Evolutionary conservation across 2,329 filamentous ascomycete genomes (phyloP), one percentile per base, ranked within the genome.

Genomic region (Madurella mycetomatis): DNA sequence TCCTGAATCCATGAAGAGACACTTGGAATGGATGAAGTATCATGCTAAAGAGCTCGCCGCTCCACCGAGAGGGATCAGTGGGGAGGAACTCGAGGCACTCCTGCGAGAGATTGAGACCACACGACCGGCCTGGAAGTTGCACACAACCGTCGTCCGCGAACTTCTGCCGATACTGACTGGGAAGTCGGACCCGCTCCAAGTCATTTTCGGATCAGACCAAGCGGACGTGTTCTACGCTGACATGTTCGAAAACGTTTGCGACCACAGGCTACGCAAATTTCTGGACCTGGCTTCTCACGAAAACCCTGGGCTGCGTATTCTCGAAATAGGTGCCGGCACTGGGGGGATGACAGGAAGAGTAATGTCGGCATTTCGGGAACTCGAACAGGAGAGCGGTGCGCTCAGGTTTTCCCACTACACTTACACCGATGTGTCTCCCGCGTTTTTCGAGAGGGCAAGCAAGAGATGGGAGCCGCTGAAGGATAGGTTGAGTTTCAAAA

Each of bases 11-110:
- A 55, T 69, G 16, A 47, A 49, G 5, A 60, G 59, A 9, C 65
- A 72, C 44, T 41, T 71, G 9, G 61, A 59, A 9, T 71, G 68
- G 69, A 65, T 73, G 52, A 58, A 67, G 16, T 58, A 66, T 17
- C 65, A 69, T 31, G 60, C 64, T 13, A 47, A 56, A 13, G 55
- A 53, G 18, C 43, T 65, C n/a, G 34, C 48, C 9, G 49, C 59
- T 17, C 56, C 66, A 17, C 9, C n/a, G 15, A 25, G 31, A 47
- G 19, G 45, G 32, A 47, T 47, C 40, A 67, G 49, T 34, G 64
- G 65, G 4, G 47, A 50, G 1, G 64, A 66, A 9, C 51, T 70
- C 12, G 68, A 68, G 25, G 15, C 41, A 8, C 56, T 62, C 2
- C 54, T 72, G 1, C 49, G 57, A 7, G 55, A 66, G 18, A 57